Evolutionary conservation across 1,284 basidiomycete species (phyloP).

Genomic region (Pyrrhoderma noxium): DNA sequence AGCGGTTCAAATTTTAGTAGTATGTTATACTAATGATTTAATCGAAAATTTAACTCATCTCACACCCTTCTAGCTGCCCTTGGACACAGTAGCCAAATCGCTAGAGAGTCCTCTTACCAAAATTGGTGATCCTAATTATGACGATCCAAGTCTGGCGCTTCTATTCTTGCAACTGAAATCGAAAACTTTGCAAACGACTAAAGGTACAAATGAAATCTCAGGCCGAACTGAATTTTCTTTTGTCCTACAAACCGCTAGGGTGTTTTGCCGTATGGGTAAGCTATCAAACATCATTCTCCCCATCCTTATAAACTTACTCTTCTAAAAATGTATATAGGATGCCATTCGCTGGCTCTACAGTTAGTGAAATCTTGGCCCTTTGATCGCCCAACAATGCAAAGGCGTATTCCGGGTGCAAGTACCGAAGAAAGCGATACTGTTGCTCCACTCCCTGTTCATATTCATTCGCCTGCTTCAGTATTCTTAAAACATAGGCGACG

Average conservation of each 20-base stretch:
- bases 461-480: slow-evolving; percentile 33
- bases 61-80: slow-evolving; percentile 55
- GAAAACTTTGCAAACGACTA: slow-evolving; percentile 85
- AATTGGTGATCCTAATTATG: slow-evolving; percentile 82
- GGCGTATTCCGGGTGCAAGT: slow-evolving; percentile 24
- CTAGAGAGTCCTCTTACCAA: slow-evolving; percentile 48
- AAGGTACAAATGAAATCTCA: slow-evolving; percentile 86
- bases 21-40: slow-evolving; percentile 32
- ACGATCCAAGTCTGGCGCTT: slow-evolving; percentile 85
- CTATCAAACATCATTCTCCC: slow-evolving; percentile 10
- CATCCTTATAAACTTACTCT: slow-evolving; percentile 15
- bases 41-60: background rate
- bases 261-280: slow-evolving; percentile 89
- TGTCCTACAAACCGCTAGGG: slow-evolving; percentile 85
- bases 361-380: slow-evolving; percentile 89
- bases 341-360: slow-evolving; percentile 81
- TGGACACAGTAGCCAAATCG: slow-evolving; percentile 58
- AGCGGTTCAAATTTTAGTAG: slow-evolving; percentile 77
- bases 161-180: slow-evolving; percentile 86
- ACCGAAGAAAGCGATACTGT: slow-evolving; percentile 18
- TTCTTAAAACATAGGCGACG: slow-evolving; percentile 48
- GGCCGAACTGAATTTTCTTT: slow-evolving; percentile 87
- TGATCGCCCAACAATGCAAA: slow-evolving; percentile 54
- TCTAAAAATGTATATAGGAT: slow-evolving; percentile 49
- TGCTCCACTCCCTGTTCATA: slow-evolving; percentile 31